Base-by-base conservation (phyloP, 2,329 filamentous ascomycete species). In the Ceratocystis papillata region DNA sequence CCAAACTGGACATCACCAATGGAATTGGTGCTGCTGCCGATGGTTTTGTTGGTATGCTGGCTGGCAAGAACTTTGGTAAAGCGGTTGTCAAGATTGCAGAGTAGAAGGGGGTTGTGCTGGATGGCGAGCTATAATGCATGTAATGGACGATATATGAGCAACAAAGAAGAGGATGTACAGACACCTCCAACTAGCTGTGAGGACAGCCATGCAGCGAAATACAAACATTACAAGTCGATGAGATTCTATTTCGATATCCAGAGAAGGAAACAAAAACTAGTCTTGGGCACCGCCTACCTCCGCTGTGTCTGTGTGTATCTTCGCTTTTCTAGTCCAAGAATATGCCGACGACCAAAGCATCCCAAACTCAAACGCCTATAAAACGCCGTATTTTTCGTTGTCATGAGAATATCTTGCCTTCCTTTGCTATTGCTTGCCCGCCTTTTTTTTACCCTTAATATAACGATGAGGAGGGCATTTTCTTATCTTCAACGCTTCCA, bases 61-160 rank as follows among this genome's bases (percentile, higher is more conserved):
- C 83, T 72, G 90, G 90, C 61, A 82, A 88, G 75, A 95, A 95
- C 78, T 89, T 91, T 76, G 90, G 90, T 70, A 96, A 96, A 82
- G 88, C 89, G 17, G 82, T 94, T 25, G 72, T 94, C 71, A 88
- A 89, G 79, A 75, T 82, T n/a, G 68, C 69, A 45, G 70, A 70
- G 7, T 64, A 67, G 5, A 46, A 44, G 20, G 30, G n/a, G 25
- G 1, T 10, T 33, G 60, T 41, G 30, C 5, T 37, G n/a, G 20
- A 20, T 41, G 41, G 10, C 5, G n/a, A 61, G 10, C 37, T 41
- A 33, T 33, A 8, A 33, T 33, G 3, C 12, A 15, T 41, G 37
- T 3, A 15, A 15, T 7, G 30, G 6, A 33, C 30, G 30, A 7
- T 15, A 15, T 41, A 15, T 41, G 10, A 4, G 37, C 10, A 41